A percentile compares a stretch with the other conserved stretches of the same genome.
Conservation (phyloP, 129 eudicot genomes). For the Artemisia tridentata region DNA sequence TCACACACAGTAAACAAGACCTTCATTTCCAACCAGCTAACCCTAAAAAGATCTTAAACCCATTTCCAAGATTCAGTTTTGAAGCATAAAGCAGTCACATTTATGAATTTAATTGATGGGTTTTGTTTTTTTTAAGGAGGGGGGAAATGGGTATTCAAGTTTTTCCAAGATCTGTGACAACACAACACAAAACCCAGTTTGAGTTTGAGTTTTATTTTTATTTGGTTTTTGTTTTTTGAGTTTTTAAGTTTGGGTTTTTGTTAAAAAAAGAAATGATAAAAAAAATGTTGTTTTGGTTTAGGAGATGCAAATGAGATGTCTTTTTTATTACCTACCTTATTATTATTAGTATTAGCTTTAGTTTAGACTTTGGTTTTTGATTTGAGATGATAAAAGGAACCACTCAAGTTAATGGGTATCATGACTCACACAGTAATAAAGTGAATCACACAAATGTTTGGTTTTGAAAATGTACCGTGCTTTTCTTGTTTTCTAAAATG, state of each 20-base stretch:
- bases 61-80: not conserved
- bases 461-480: too few species aligned
- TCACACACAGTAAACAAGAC: not conserved
- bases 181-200: not conserved
- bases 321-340: conserved; percentile 29
- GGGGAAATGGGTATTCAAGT: conserved; percentile 22
- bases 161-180: conserved; percentile 32
- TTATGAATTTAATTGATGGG: too few species aligned
- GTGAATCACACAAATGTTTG: not conserved
- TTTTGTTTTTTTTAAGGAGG: too few species aligned
- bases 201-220: not conserved
- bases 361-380: not conserved
- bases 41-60: conserved; percentile 34
- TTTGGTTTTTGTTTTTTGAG: not conserved
- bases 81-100: too few species aligned
- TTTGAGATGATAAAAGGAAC: conserved; percentile 30
- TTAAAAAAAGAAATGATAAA: conserved; percentile 6
- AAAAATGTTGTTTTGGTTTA: not conserved
- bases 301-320: conserved; percentile 23
- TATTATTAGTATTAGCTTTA: not conserved
- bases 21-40: not conserved
- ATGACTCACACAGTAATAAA: conserved; percentile 30
- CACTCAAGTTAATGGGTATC: conserved; percentile 23
- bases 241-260: not conserved
- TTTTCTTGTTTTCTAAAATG: too few species aligned